Base-by-base conservation (phyloP, 345 rosid genomes). In the Heritiera littoralis region DNA sequence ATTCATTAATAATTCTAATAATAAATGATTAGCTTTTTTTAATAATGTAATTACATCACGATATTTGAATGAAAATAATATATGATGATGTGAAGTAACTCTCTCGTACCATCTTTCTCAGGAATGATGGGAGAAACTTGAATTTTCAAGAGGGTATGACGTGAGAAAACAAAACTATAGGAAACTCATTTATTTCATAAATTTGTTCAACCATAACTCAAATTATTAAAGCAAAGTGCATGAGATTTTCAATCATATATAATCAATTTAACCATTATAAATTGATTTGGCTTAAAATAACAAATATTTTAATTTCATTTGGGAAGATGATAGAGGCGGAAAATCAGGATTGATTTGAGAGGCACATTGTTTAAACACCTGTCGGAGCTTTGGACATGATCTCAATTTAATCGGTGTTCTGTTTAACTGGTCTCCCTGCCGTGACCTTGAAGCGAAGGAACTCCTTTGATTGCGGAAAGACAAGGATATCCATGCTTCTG, bases 391-490 rank as follows among this genome's bases (percentile, higher is more conserved):
- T 60, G 65, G 2, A 60, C 35, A 60, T 56, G 56, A 8, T 56
- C 61, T n/a, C 30, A n/a, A n/a, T 56, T 58, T 58, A n/a, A 58
- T 20, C 8, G 56, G 63, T 8, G 30, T 15, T 30, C 15, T 0
- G 18, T 13, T 63, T 12, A 30, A 30, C 66, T 23, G 4, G 66
- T 63, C 46, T 65, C 69, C 3, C 72, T 67, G 5, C 14, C 72
- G 6, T 68, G 35, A 41, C 10, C 17, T 45, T 43, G 35, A 68
- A 68, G 72, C 35, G 1, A 45, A n/a, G 32, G 1, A 7, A 18
- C 7, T 18, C 72, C 72, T 66, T 41, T 66, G 51, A 66, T 66
- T 66, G 28, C 72, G 72, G 72, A 41, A 7, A 41, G 72, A 41
- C 1, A 66, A 66, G 5, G 70, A 38, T 14, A 6, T 66, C 1